These are phyloP conservation scores for Eleusine coracana DNA, from an alignment of 176 grass and related monocot species.

Conservation along the genomic window DNA sequence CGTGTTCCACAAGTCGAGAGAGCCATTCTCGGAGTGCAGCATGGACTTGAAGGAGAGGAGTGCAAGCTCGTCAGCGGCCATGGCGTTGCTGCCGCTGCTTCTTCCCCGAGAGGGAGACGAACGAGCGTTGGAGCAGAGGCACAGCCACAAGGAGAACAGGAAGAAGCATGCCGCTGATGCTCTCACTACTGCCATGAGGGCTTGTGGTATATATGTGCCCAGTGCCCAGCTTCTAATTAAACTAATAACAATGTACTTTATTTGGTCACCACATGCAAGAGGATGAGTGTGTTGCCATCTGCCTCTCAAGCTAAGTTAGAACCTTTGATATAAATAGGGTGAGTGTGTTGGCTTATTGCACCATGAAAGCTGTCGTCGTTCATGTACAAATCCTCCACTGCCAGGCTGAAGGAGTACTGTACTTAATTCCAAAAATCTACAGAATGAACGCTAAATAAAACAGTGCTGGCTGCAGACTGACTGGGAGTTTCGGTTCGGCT, in stretches of 20 bases:
- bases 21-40: not conserved
- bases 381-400: not conserved
- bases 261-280: no score
- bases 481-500: not conserved
- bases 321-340: no score
- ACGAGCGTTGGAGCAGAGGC: not conserved
- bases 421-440: not conserved
- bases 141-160: not conserved
- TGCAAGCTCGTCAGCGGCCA: not conserved
- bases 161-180: not conserved
- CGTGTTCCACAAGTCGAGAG: conserved; percentile 30
- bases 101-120: not conserved
- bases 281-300: no score
- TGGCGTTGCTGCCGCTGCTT: not conserved
- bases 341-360: no score
- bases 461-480: not conserved
- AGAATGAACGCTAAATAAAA: not conserved
- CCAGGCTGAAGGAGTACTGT: not conserved
- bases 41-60: conserved; percentile 56
- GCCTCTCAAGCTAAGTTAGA: no score
- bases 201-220: no score
- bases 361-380: no score
- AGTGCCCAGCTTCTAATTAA: no score
- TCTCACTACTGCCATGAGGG: not conserved
- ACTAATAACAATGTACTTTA: no score